Conservation (phyloP, 306 rosid species). For the Cucurbita ficifolia region DNA sequence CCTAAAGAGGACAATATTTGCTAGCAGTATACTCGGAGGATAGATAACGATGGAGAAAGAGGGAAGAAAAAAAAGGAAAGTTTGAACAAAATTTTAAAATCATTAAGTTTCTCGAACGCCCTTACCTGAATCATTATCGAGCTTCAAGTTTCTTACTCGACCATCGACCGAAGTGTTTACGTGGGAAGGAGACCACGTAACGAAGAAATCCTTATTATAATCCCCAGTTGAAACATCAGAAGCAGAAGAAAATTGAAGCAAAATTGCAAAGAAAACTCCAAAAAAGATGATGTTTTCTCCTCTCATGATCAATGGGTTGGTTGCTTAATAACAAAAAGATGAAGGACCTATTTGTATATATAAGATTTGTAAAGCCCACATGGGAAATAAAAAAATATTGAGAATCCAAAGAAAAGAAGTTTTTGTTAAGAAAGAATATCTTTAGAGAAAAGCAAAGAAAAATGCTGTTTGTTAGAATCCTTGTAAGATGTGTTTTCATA, state of each 20-base stretch:
- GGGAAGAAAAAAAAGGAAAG: background rate
- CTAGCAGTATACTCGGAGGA: background rate
- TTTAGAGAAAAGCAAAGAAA: slow-evolving; percentile 46
- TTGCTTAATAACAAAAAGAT: background rate
- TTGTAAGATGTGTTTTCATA: slow-evolving; percentile 1
- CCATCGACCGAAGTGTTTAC: slow-evolving; percentile 68
- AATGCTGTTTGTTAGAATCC: slow-evolving; percentile 19
- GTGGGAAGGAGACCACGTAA: slow-evolving; percentile 78
- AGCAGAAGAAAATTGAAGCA: slow-evolving; percentile 24
- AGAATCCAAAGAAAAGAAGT: slow-evolving; percentile 7
- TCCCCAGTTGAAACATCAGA: slow-evolving; percentile 72
- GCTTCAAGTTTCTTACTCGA: slow-evolving; percentile 45
- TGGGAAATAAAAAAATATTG: background rate
- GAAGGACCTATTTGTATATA: slow-evolving; percentile 8
- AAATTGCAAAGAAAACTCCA: slow-evolving; percentile 21
- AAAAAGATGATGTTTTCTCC: slow-evolving; percentile 8
- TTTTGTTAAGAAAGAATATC: slow-evolving; percentile 47
- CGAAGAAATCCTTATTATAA: slow-evolving; percentile 75
- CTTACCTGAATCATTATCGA: slow-evolving; percentile 78
- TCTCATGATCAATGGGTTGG: background rate
- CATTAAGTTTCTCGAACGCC: background rate
- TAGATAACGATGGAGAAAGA: background rate
- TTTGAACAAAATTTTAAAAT: background rate
- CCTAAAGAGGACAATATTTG: no score
- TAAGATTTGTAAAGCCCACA: slow-evolving; percentile 25